Percentiles rank a stretch among this genome's conserved stretches.
Evolutionary conservation across 805 yeast genomes (phyloP).

Genomic region (Yarrowia yakushimensis): DNA sequence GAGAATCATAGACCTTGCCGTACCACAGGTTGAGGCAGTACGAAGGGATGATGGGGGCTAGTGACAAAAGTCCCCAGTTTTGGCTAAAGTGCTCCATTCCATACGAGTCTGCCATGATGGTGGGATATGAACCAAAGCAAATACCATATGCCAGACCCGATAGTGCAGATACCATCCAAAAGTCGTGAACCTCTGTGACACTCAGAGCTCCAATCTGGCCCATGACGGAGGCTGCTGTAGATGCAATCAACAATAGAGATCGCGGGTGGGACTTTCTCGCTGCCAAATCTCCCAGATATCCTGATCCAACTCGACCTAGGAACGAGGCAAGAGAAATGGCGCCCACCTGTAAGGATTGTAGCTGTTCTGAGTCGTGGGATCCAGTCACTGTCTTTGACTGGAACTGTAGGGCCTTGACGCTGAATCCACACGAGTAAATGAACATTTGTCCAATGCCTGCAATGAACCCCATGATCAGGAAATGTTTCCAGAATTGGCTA

Average conservation of each 20-base stretch:
- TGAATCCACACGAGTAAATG: slow-evolving; percentile 69
- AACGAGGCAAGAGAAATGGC: slow-evolving; percentile 66
- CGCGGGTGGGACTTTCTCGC: slow-evolving; percentile 47
- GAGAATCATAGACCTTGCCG: slow-evolving; percentile 60
- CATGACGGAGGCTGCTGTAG: slow-evolving; percentile 46
- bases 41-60: slow-evolving; percentile 64
- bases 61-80: slow-evolving; percentile 69
- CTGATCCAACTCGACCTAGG: slow-evolving; percentile 60
- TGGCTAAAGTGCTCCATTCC: slow-evolving; percentile 65
- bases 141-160: slow-evolving; percentile 73
- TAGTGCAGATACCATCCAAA: slow-evolving; percentile 53
- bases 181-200: slow-evolving; percentile 36
- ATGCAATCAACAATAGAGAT: slow-evolving; percentile 52
- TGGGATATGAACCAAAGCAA: slow-evolving; percentile 67
- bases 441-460: slow-evolving; percentile 73
- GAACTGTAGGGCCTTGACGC: slow-evolving; percentile 49
- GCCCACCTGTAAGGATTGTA: slow-evolving; percentile 72
- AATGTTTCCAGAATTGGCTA: slow-evolving; percentile 31
- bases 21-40: slow-evolving; percentile 58
- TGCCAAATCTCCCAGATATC: slow-evolving; percentile 60
- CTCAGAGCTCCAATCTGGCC: slow-evolving; percentile 52
- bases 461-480: slow-evolving; percentile 47
- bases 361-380: slow-evolving; percentile 34
- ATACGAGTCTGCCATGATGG: slow-evolving; percentile 69
- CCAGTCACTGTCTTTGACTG: slow-evolving; percentile 36